Conservation (phyloP, 257 asterid genomes). For the Osmanthus fragrans region DNA sequence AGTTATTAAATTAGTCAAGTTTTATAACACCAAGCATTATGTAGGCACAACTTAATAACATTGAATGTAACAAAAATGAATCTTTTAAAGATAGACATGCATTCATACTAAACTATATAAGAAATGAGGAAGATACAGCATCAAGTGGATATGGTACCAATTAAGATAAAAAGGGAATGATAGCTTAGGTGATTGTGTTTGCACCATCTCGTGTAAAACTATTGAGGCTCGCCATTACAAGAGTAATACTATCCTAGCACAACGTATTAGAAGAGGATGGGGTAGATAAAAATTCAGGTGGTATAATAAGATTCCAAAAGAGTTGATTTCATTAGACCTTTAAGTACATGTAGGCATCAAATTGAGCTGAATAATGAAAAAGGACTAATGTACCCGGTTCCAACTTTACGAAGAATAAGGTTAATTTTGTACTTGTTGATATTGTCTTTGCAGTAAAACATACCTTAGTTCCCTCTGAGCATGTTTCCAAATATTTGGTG, state of each 20-base stretch:
- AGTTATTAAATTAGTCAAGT: neutral
- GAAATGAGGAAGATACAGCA: neutral
- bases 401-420: neutral
- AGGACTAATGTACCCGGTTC: neutral
- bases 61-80: neutral
- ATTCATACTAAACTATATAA: neutral
- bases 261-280: neutral
- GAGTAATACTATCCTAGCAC: neutral
- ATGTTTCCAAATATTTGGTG: conserved; percentile 92
- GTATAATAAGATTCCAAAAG: neutral
- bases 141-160: neutral
- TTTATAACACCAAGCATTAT: neutral
- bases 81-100: neutral
- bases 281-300: neutral
- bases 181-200: neutral
- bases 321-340: neutral
- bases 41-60: neutral
- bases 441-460: conserved; percentile 14
- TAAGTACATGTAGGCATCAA: neutral
- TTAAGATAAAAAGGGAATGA: neutral
- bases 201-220: neutral
- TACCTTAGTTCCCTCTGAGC: conserved; percentile 94
- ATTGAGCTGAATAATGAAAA: neutral
- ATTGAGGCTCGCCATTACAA: neutral
- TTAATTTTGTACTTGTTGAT: neutral